phyloP scores from a whole-genome alignment of 768 basidiomycete species.

The Rubroboletus pulcherrimus region DNA sequence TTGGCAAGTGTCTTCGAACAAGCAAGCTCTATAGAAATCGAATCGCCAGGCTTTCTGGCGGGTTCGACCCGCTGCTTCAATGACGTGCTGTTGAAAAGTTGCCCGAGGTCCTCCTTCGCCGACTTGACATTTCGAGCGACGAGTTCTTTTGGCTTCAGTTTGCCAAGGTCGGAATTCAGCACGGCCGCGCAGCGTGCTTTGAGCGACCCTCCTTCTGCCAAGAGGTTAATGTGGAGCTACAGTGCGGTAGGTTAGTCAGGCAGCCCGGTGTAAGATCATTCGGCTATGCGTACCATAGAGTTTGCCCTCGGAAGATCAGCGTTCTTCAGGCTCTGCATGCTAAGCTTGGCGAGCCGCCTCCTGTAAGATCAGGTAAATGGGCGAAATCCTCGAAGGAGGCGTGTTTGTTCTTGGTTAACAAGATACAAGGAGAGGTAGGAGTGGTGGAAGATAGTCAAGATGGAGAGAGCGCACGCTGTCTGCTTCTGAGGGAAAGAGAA shows the following conservation, averaged over 20 bases:
- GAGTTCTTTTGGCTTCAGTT: background rate
- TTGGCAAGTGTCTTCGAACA: background rate
- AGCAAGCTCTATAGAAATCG: background rate
- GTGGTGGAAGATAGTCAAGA: background rate
- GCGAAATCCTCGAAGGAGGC: slow-evolving; percentile 9
- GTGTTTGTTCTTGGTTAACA: slow-evolving; percentile 12
- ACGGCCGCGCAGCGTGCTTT: background rate
- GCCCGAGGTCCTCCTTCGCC: slow-evolving; percentile 5
- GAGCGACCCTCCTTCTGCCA: background rate
- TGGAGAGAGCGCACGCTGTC: background rate
- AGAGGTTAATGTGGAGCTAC: slow-evolving; percentile 3
- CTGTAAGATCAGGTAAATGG: background rate
- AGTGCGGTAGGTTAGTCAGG: background rate
- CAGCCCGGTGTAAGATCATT: background rate
- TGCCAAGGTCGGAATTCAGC: background rate
- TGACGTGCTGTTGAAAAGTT: background rate
- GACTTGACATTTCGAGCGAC: slow-evolving; percentile 4
- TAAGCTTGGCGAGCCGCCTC: background rate
- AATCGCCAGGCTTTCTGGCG: background rate
- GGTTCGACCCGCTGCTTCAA: background rate
- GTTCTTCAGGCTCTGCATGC: slow-evolving; percentile 1
- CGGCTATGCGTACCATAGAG: background rate
- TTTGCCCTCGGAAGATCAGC: too few relatives aligned
- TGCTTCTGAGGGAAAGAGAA: background rate
- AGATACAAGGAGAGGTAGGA: background rate